Base-by-base conservation (phyloP, 208 protist genomes). In the Acanthamoeba healyi region DNA sequence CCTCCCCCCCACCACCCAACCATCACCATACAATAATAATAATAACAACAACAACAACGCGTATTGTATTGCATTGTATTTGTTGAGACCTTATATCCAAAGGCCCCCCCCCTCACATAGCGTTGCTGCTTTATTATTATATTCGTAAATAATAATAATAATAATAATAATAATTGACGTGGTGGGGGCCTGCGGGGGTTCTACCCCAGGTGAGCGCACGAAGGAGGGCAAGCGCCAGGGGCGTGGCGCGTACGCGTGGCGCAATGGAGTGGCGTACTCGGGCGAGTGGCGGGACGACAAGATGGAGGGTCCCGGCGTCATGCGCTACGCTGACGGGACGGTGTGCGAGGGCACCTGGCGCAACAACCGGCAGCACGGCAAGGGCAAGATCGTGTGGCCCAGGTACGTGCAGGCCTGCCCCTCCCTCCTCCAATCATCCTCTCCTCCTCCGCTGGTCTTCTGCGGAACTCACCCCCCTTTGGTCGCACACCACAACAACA, bases 351-450 rank as follows among this genome's bases (percentile, higher is more conserved):
- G 81, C 32, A 34, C 26, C 42, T 88, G 81, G 81, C 49, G 81
- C 81, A 88, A 88, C 81, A 63, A 63, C 81, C 81, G 81, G 22
- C 81, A 63, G 49, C 81, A 88, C 46, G 81, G 81, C 81, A 40
- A 38, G 9, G 81, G 81, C 49, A 56, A 65, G 51, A 65, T 65
- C 81, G 51, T 88, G 24, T 88, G 81, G 81, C 81, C 81, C 40
- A 88, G 70, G 70, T 81, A 81, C 29, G 9, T 29, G 10, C 56
- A 22, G 4, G 10, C 3, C 24, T 6, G 2, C 56, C 15, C 26
- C 56, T 22, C 3, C 56, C 56, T 65, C 56, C 56, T n/a, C 56
- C 44, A n/a, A n/a, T n/a, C n/a, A n/a, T 49, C 44, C 44, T 49
- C 44, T 49, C 4, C 9, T 4, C 58, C 58, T 34, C 58, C 54